A percentile compares a stretch with the other conserved stretches of the same genome.
phyloP scores from a whole-genome alignment of 495 filamentous ascomycete species.

The Cladorrhinum samala region DNA sequence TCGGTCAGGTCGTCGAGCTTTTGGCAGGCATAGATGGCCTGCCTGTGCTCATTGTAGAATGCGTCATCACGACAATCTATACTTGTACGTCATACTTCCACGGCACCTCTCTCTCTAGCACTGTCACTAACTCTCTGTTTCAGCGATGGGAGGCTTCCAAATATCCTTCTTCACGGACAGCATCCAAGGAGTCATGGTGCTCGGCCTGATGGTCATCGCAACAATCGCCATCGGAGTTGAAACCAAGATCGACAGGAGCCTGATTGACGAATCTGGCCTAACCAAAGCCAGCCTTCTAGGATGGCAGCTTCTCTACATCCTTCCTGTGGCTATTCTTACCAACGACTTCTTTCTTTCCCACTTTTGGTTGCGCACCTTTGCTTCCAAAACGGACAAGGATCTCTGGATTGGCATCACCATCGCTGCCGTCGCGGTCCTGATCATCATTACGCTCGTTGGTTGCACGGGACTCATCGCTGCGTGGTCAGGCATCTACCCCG shows the following conservation, averaged over 20 bases:
- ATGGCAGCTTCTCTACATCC: slow-evolving; percentile 73
- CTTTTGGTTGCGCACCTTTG: slow-evolving; percentile 79
- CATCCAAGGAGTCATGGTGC: slow-evolving; percentile 68
- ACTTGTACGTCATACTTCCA: slow-evolving; percentile 50
- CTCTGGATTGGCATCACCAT: slow-evolving; percentile 63
- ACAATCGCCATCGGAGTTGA: slow-evolving; percentile 66
- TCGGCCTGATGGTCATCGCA: slow-evolving; percentile 60
- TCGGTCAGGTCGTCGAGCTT: slow-evolving; percentile 66
- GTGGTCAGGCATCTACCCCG: slow-evolving; percentile 62
- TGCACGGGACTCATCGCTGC: slow-evolving; percentile 62
- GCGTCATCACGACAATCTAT: slow-evolving; percentile 66
- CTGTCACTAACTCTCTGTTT: slow-evolving; percentile 12
- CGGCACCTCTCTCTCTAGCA: background rate
- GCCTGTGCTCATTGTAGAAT: slow-evolving; percentile 68
- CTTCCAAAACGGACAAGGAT: slow-evolving; percentile 67
- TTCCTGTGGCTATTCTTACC: slow-evolving; percentile 66
- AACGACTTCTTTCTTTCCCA: slow-evolving; percentile 74
- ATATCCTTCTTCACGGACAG: slow-evolving; percentile 76
- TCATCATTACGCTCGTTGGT: slow-evolving; percentile 62
- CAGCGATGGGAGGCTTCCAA: slow-evolving; percentile 67
- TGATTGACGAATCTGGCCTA: slow-evolving; percentile 57
- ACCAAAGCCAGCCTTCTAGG: slow-evolving; percentile 56
- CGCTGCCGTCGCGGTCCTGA: slow-evolving; percentile 53
- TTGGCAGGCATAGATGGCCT: slow-evolving; percentile 66
- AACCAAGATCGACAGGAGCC: slow-evolving; percentile 58